These are phyloP conservation scores for Pseudonitzschia pungens DNA, from an alignment of 108 stramenopile genomes.

Conservation along the genomic window DNA sequence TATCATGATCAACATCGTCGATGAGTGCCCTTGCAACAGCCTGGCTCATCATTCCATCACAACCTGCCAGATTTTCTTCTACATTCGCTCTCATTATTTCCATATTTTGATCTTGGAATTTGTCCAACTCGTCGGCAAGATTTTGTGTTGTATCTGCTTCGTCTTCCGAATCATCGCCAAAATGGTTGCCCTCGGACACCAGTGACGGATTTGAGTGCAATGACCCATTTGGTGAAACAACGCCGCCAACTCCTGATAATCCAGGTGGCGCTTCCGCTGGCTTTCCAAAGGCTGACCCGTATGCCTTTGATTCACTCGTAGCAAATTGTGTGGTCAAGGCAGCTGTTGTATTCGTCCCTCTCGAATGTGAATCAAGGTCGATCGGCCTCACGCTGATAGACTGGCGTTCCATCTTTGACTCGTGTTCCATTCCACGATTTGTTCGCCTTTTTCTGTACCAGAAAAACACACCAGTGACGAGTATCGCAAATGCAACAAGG, in stretches of 20 bases:
- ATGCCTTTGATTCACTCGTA: background rate
- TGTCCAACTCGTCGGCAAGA: slow-evolving; percentile 82
- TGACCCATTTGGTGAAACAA: slow-evolving; percentile 54
- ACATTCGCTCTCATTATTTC: slow-evolving; percentile 73
- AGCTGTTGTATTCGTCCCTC: background rate
- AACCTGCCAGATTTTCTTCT: slow-evolving; percentile 57
- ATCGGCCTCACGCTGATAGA: background rate
- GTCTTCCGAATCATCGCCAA: slow-evolving; percentile 39
- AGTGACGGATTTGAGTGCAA: slow-evolving; percentile 54
- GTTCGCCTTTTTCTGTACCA: slow-evolving; percentile 31
- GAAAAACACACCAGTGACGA: slow-evolving; percentile 30
- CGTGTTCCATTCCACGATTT: slow-evolving; percentile 2
- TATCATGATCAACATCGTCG: slow-evolving; percentile 54
- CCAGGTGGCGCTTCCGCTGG: background rate
- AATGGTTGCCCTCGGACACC: slow-evolving; percentile 50
- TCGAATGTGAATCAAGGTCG: slow-evolving; percentile 1
- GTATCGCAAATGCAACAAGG: slow-evolving; percentile 16
- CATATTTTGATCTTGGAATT: slow-evolving; percentile 73
- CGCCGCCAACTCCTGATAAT: slow-evolving; percentile 5
- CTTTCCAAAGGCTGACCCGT: background rate
- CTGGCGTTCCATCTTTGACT: background rate
- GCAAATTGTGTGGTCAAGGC: background rate
- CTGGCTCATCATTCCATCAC: slow-evolving; percentile 82
- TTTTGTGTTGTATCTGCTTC: slow-evolving; percentile 54
- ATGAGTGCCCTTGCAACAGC: slow-evolving; percentile 78